A percentile compares a stretch with the other conserved stretches of the same genome.
Evolutionary conservation across 805 yeast genomes (phyloP).

Genomic region (Schwanniomyces polymorphus): DNA sequence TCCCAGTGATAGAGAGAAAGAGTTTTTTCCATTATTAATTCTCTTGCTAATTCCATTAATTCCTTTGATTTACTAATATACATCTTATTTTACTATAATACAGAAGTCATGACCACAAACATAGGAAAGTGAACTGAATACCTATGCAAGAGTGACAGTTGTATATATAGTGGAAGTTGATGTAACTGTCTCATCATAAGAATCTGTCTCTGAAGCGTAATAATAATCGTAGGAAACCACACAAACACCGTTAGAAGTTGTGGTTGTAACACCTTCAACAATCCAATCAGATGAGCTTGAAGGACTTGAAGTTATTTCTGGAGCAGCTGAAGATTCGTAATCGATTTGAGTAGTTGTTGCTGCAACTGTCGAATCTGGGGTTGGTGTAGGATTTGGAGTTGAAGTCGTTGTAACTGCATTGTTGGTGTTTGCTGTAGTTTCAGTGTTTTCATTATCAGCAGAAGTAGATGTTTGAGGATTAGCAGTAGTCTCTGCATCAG

Average conservation of each 20-base stretch:
- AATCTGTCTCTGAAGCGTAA: constrained; percentile 25
- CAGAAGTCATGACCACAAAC: background rate
- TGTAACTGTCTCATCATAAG: constrained; percentile 34
- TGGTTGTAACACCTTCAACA: constrained; percentile 32
- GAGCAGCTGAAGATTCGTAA: constrained; percentile 6
- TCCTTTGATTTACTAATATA: background rate
- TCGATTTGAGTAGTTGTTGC: constrained; percentile 8
- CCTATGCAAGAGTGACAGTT: constrained; percentile 26
- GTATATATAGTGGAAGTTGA: constrained; percentile 35
- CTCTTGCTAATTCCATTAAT: background rate
- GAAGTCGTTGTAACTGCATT: constrained; percentile 12
- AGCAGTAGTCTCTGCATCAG: constrained; percentile 3
- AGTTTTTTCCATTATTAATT: background rate
- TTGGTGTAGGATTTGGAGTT: constrained; percentile 4
- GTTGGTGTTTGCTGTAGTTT: constrained; percentile 10
- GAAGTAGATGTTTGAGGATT: constrained; percentile 5
- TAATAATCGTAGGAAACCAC: constrained; percentile 38
- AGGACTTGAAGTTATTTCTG: constrained; percentile 16
- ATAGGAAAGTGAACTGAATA: background rate
- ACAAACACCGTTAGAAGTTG: constrained; percentile 30
- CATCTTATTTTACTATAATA: background rate
- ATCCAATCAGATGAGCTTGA: constrained; percentile 30
- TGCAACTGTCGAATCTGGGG: constrained; percentile 8
- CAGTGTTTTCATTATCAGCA: constrained; percentile 8
- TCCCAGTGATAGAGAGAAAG: background rate